These are phyloP conservation scores for Populus deltoides DNA, from an alignment of 345 rosid species.

Conservation along the genomic window DNA sequence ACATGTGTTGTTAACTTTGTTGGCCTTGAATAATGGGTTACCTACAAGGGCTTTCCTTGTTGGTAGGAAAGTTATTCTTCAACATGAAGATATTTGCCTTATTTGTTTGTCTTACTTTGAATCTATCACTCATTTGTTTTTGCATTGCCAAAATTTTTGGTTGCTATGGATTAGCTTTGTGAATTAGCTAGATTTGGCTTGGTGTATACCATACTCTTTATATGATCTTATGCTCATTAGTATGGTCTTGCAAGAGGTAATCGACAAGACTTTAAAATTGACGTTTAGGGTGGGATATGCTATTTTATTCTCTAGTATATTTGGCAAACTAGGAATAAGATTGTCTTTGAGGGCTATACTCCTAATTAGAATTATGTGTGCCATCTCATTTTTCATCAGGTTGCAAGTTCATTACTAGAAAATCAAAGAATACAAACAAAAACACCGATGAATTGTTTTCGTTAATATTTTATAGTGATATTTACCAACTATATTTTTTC, in stretches of 20 bases:
- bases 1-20: not conserved
- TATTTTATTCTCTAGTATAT: too few relatives aligned
- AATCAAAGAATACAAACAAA: too few relatives aligned
- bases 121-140: not conserved
- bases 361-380: too few relatives aligned
- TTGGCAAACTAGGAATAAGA: not conserved
- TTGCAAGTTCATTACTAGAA: too few relatives aligned
- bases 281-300: not conserved
- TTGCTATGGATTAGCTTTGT: not conserved
- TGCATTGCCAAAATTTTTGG: not conserved
- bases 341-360: not conserved
- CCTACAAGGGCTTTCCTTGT: not conserved
- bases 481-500: too few relatives aligned
- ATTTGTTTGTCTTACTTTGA: too few relatives aligned
- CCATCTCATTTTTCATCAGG: not conserved
- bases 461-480: too few relatives aligned
- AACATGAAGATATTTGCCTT: not conserved
- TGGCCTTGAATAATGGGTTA: too few relatives aligned
- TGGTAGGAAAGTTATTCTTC: too few relatives aligned
- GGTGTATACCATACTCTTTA: not conserved
- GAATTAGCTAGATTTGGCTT: not conserved
- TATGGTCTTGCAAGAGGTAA: too few relatives aligned
- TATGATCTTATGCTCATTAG: not conserved
- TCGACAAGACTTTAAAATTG: not conserved
- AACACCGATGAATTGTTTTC: too few relatives aligned